Percentiles rank a stretch among this genome's conserved stretches.
Conservation (phyloP, 2,329 filamentous ascomycete species). For the Leptographium galeiforme region DNA sequence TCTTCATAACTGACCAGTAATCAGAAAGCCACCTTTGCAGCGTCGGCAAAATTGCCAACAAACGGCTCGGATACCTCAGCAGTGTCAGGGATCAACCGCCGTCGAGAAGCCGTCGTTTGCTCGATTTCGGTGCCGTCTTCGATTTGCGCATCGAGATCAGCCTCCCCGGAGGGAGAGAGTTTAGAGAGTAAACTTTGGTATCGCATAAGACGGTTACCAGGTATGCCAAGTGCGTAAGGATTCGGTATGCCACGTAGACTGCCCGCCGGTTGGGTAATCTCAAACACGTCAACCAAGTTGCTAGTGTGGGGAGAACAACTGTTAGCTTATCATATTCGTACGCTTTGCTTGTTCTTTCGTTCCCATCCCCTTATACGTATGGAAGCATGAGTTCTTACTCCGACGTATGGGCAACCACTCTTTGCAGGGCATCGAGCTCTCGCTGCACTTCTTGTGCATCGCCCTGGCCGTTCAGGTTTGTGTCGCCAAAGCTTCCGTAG, state of each 20-base stretch:
- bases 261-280: slow-evolving; percentile 42
- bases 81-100: slow-evolving; percentile 24
- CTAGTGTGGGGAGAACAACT: slow-evolving; percentile 21
- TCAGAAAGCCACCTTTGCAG: slow-evolving; percentile 37
- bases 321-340: background rate
- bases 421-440: slow-evolving; percentile 50
- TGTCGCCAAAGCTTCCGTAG: slow-evolving; percentile 50
- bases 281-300: slow-evolving; percentile 56
- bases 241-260: slow-evolving; percentile 20
- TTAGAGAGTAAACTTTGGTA: slow-evolving; percentile 51
- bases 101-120: slow-evolving; percentile 31
- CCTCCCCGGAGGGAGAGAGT: slow-evolving; percentile 34
- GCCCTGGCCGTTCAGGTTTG: slow-evolving; percentile 37
- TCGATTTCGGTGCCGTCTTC: slow-evolving; percentile 32
- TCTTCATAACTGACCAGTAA: background rate
- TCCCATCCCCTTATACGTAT: background rate
- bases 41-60: slow-evolving; percentile 48
- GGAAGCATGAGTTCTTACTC: slow-evolving; percentile 31
- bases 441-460: slow-evolving; percentile 49
- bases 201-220: slow-evolving; percentile 41
- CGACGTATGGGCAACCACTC: slow-evolving; percentile 49
- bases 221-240: slow-evolving; percentile 36
- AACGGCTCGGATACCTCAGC: slow-evolving; percentile 29
- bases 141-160: slow-evolving; percentile 30
- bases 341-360: background rate